phyloP scores from a whole-genome alignment of 768 basidiomycete genomes.

The Atractiella rhizophila region DNA sequence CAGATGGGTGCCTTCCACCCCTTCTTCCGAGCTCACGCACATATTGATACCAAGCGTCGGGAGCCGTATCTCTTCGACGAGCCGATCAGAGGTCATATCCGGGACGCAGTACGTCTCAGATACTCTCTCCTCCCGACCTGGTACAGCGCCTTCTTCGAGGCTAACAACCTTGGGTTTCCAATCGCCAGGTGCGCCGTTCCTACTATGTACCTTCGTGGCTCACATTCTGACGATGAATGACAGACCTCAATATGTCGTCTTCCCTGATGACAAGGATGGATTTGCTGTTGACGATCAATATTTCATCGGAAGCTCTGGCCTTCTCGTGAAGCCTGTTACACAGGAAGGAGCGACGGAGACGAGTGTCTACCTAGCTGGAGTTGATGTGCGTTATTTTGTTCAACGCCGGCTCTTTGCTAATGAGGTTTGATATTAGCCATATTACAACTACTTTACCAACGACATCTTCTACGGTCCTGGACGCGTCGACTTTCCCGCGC shows the following conservation, averaged over 20 bases:
- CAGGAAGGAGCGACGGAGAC: conserved; percentile 41
- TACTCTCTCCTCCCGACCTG: conserved; percentile 74
- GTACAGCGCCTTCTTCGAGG: conserved; percentile 93
- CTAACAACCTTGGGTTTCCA: conserved; percentile 53
- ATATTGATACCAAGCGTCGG: conserved; percentile 88
- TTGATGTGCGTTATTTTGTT: conserved; percentile 28
- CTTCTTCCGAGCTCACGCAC: conserved; percentile 96
- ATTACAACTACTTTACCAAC: conserved; percentile 76
- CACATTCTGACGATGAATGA: too few species aligned
- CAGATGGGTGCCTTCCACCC: conserved; percentile 83
- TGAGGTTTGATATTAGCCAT: conserved; percentile 32
- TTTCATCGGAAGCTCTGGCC: conserved; percentile 57
- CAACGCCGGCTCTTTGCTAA: neutral
- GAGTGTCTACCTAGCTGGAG: conserved; percentile 60
- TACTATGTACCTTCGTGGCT: neutral
- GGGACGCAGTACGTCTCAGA: conserved; percentile 49
- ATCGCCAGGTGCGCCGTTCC: conserved; percentile 34
- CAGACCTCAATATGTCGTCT: conserved; percentile 85
- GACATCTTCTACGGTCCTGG: conserved; percentile 39
- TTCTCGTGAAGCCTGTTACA: conserved; percentile 78
- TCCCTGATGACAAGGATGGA: conserved; percentile 66
- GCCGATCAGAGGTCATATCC: conserved; percentile 59
- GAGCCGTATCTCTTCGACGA: conserved; percentile 83
- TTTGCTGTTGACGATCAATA: conserved; percentile 84
- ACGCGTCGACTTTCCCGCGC: conserved; percentile 48